phyloP scores from a whole-genome alignment of 768 basidiomycete species.

The Leucosporidium creatinivorum region DNA sequence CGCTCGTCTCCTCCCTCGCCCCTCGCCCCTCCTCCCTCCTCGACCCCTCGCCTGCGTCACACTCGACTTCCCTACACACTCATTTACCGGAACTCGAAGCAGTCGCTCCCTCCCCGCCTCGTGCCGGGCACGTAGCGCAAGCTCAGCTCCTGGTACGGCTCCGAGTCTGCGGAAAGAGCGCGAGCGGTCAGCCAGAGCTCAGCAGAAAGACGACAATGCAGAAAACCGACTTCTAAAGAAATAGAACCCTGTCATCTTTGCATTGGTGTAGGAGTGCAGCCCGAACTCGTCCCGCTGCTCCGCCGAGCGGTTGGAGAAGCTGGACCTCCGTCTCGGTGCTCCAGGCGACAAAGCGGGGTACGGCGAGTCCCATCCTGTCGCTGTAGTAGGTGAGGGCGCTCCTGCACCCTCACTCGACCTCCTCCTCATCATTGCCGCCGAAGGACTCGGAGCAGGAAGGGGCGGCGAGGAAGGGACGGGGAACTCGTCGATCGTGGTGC shows the following conservation, averaged over 20 bases:
- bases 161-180: too few species aligned
- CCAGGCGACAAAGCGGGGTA: neutral
- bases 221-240: too few species aligned
- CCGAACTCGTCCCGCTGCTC: neutral
- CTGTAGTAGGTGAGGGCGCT: neutral
- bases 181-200: too few species aligned
- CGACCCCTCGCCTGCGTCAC: too few species aligned
- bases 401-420: neutral
- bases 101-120: neutral
- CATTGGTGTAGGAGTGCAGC: too few species aligned
- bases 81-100: too few species aligned
- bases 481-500: neutral
- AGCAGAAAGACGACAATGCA: too few species aligned
- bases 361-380: neutral
- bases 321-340: neutral
- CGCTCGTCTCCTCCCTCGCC: neutral
- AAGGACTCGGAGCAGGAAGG: too few species aligned
- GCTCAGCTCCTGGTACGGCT: neutral
- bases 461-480: neutral
- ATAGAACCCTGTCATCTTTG: too few species aligned
- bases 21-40: neutral
- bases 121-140: neutral
- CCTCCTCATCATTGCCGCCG: neutral
- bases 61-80: neutral
- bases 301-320: neutral